A percentile compares a stretch with the other conserved stretches of the same genome.
Evolutionary conservation across 2,329 filamentous ascomycete genomes (phyloP).

Genomic region (Waltergamsia citrina): DNA sequence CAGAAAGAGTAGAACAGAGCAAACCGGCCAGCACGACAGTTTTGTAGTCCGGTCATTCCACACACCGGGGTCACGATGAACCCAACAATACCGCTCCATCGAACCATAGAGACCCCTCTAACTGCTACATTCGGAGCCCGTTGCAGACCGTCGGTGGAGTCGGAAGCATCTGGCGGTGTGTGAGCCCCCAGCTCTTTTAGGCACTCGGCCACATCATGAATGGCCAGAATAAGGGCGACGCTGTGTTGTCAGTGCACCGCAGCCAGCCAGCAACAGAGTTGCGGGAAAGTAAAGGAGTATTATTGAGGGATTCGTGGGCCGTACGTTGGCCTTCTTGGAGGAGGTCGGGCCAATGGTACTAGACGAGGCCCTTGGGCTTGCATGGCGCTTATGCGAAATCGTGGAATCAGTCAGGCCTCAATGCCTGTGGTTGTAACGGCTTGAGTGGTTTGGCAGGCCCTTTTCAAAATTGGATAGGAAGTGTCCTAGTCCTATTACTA

Average conservation of each 20-base stretch:
- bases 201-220: not conserved
- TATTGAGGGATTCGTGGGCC: not conserved
- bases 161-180: slow-evolving; percentile 3
- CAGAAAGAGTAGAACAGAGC: not conserved
- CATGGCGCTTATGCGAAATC: slow-evolving; percentile 2
- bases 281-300: too few species aligned
- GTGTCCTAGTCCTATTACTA: not conserved
- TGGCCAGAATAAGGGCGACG: slow-evolving; percentile 1
- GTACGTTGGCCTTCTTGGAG: not conserved
- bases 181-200: not conserved
- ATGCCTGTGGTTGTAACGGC: too few species aligned
- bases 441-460: not conserved
- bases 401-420: too few species aligned
- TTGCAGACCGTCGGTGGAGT: slow-evolving; percentile 1
- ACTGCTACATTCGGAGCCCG: too few species aligned
- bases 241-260: slow-evolving; percentile 1
- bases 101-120: too few species aligned
- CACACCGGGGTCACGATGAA: not conserved
- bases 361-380: not conserved
- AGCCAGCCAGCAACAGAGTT: not conserved
- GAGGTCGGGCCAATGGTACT: slow-evolving; percentile 4
- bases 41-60: slow-evolving; percentile 1
- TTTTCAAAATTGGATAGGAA: not conserved
- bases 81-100: too few species aligned
- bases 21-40: not conserved